phyloP scores from a whole-genome alignment of 2,329 filamentous ascomycete species.

The Tympanopsis confertula region DNA sequence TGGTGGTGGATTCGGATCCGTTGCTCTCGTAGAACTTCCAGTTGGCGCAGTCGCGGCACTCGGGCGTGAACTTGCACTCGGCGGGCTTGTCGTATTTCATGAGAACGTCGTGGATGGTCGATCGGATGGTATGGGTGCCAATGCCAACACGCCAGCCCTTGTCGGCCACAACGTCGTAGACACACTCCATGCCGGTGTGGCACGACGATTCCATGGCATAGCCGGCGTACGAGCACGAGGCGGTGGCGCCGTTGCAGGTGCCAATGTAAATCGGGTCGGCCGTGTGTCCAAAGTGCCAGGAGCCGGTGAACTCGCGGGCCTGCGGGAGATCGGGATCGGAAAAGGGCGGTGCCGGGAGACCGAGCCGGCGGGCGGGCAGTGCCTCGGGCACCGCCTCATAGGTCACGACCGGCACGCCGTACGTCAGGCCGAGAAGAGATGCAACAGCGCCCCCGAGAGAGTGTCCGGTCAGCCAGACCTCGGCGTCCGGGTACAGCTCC shows the following conservation, averaged over 20 bases:
- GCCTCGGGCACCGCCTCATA: constrained; percentile 91
- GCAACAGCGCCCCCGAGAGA: constrained; percentile 83
- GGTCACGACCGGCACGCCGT: constrained; percentile 79
- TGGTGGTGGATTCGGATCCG: constrained; percentile 64
- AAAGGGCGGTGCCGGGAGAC: constrained; percentile 74
- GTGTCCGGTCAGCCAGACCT: constrained; percentile 84
- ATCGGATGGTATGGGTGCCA: constrained; percentile 79
- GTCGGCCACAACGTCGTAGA: constrained; percentile 85
- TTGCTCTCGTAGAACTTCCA: constrained; percentile 97
- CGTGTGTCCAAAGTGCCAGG: constrained; percentile 88
- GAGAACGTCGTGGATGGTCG: constrained; percentile 79
- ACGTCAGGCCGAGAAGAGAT: constrained; percentile 78
- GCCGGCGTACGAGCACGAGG: constrained; percentile 78
- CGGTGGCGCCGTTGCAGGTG: constrained; percentile 79
- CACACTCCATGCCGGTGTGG: constrained; percentile 77
- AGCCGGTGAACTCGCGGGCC: constrained; percentile 59
- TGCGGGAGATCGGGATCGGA: constrained; percentile 62
- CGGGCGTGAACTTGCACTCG: constrained; percentile 60
- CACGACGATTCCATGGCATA: constrained; percentile 92
- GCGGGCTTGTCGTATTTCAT: constrained; percentile 73
- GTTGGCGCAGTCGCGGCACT: constrained; percentile 78
- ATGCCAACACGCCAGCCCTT: constrained; percentile 87
- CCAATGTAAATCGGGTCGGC: constrained; percentile 93
- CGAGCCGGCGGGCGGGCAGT: constrained; percentile 71
- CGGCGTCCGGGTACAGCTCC: constrained; percentile 70